Base-by-base conservation (phyloP, 2,329 filamentous ascomycete genomes). In the Knoxdaviesia capensis region DNA sequence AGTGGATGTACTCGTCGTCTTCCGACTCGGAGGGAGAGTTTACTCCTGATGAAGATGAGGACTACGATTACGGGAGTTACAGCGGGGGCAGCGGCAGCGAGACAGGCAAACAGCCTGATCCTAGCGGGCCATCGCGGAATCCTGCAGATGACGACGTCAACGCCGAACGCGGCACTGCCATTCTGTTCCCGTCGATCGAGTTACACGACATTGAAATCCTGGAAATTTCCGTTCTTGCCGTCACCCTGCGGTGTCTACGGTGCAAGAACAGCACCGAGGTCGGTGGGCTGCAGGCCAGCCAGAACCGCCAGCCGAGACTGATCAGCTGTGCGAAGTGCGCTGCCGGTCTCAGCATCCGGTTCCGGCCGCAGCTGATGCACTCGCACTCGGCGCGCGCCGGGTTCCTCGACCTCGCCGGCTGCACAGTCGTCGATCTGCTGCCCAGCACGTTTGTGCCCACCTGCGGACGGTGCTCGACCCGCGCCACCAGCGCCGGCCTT, bases 381-480 rank as follows among this genome's bases (percentile, higher is more conserved):
- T 64, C 70, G 41, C 71, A 77, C 59, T 83, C 80, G 4, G 67
- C 71, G n/a, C 66, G 81, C 44, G 82, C 81, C 8, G 84, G 84
- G 5, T 87, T 87, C 54, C 58, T 92, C 44, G 82, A 90, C 54
- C 59, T 84, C 7, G 70, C 78, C 30, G 81, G 80, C 10, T 87
- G 81, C 58, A 77, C 74, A 5, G 69, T 83, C 6, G 66, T 74
- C 38, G 84, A 90, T 53, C 71, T 90, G 65, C 69, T 90, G 7
- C 78, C 80, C 42, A 86, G 80, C 57, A 77, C 74, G 36, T 88
- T 92, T 59, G 61, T 81, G 31, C 84, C 84, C 10, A 87, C 80
- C 0, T 92, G 84, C 55, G 68, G 71, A 1, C 68, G 71, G 51
- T 92, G 84, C 59, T 90, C 83, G 31, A 80, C 76, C 1, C 20